Percentiles rank a stretch among this genome's conserved stretches.
phyloP scores from a whole-genome alignment of 2,329 filamentous ascomycete species.

The Talaromyces funiculosus region DNA sequence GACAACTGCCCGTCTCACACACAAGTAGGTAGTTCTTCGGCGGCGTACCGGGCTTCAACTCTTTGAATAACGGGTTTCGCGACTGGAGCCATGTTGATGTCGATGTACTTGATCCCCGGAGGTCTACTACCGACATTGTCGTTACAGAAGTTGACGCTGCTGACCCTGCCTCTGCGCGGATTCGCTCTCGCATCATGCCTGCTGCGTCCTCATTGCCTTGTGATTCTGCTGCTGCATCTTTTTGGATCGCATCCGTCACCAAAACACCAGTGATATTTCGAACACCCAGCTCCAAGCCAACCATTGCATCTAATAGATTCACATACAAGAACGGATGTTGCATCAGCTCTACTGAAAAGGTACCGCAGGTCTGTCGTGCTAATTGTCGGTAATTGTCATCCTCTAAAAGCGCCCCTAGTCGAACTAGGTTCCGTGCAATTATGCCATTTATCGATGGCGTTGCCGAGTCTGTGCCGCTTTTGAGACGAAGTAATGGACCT shows the following conservation, averaged over 20 bases:
- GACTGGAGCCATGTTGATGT: constrained; percentile 33
- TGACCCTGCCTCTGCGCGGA: constrained; percentile 30
- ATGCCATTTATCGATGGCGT: constrained; percentile 86
- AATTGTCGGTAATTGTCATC: constrained; percentile 58
- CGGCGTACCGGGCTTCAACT: constrained; percentile 28
- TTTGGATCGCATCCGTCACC: constrained; percentile 26
- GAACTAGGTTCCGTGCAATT: constrained; percentile 80
- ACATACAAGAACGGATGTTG: constrained; percentile 92
- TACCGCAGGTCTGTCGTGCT: constrained; percentile 69
- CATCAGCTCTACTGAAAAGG: constrained; percentile 85
- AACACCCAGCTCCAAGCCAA: constrained; percentile 66
- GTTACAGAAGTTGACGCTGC: constrained; percentile 29
- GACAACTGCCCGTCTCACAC: constrained; percentile 35
- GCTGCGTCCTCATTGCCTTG: constrained; percentile 16
- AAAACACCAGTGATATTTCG: constrained; percentile 54
- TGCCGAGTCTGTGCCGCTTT: constrained; percentile 90
- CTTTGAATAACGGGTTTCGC: constrained; percentile 33
- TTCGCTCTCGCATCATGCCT: constrained; percentile 18
- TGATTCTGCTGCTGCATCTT: constrained; percentile 13
- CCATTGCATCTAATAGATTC: constrained; percentile 69
- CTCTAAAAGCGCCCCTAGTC: constrained; percentile 64
- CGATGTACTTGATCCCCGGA: constrained; percentile 26
- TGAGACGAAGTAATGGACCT: constrained; percentile 67
- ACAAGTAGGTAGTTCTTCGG: constrained; percentile 36
- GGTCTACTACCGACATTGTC: constrained; percentile 32